These are phyloP conservation scores for Geotrichum citri-aurantii DNA, from an alignment of 1,139 yeast genomes.

Conservation along the genomic window DNA sequence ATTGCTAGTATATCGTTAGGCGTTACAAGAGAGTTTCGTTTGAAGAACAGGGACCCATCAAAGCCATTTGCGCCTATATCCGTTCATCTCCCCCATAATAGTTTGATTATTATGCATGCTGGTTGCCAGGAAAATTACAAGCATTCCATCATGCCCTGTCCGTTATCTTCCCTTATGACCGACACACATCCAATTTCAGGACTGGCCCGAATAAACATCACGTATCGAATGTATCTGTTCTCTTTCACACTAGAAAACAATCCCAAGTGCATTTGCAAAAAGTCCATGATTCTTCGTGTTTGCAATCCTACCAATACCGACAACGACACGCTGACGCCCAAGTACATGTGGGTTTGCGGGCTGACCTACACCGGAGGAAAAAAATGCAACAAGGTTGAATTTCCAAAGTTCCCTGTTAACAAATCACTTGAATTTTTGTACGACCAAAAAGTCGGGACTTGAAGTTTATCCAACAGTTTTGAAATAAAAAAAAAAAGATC, in stretches of 20 bases:
- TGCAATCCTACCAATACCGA: conserved; percentile 29
- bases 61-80: conserved; percentile 33
- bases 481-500: too few species aligned
- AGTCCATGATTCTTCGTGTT: conserved; percentile 43
- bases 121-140: conserved; percentile 70
- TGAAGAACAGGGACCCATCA: conserved; percentile 34
- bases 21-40: conserved; percentile 57
- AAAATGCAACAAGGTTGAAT: conserved; percentile 6
- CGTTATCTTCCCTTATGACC: conserved; percentile 25
- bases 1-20: conserved; percentile 66
- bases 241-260: conserved; percentile 34
- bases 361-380: conserved; percentile 1
- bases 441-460: too few species aligned
- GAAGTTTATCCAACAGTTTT: too few species aligned
- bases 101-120: conserved; percentile 63
- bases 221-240: conserved; percentile 51
- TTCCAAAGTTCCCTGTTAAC: conserved; percentile 9
- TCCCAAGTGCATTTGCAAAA: conserved; percentile 49
- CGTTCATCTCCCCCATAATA: conserved; percentile 58
- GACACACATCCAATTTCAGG: conserved; percentile 47
- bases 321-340: conserved; percentile 22
- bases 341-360: conserved; percentile 46
- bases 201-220: conserved; percentile 50
- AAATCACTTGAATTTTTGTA: neutral
- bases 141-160: conserved; percentile 47